These are phyloP conservation scores for Hypoxylon trugodes DNA, from an alignment of 495 filamentous ascomycete species.

Conservation along the genomic window DNA sequence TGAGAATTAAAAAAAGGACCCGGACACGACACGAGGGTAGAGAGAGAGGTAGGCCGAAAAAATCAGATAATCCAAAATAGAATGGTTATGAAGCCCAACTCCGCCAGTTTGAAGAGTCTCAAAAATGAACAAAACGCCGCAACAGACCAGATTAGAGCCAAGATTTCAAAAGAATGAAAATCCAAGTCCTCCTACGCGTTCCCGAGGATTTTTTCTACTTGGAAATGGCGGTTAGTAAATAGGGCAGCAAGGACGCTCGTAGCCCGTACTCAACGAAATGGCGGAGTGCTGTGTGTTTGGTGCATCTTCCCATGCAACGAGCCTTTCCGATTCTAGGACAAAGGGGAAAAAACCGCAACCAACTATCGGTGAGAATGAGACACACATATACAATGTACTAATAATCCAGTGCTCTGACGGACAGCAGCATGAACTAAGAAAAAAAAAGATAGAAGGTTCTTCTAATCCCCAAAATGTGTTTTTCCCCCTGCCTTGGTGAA, in stretches of 20 bases:
- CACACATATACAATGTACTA: slow-evolving; percentile 46
- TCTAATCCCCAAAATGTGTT: slow-evolving; percentile 34
- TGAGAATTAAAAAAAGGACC: background rate
- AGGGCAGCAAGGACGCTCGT: slow-evolving; percentile 30
- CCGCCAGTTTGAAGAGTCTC: slow-evolving; percentile 38
- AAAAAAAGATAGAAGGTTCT: slow-evolving; percentile 24
- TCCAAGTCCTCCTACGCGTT: slow-evolving; percentile 24
- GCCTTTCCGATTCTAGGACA: slow-evolving; percentile 48
- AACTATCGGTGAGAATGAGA: slow-evolving; percentile 52
- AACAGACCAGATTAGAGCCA: slow-evolving; percentile 27
- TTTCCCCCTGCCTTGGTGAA: no score
- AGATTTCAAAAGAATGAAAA: slow-evolving; percentile 40
- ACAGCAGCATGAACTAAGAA: slow-evolving; percentile 40
- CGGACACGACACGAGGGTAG: background rate
- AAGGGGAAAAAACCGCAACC: slow-evolving; percentile 41
- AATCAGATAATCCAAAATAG: no score
- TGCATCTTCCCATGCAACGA: slow-evolving; percentile 44
- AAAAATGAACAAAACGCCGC: slow-evolving; percentile 35
- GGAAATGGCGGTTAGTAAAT: slow-evolving; percentile 38
- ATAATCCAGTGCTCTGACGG: slow-evolving; percentile 35
- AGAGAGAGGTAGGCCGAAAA: slow-evolving; percentile 12
- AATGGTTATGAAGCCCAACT: slow-evolving; percentile 30
- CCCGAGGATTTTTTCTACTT: slow-evolving; percentile 38
- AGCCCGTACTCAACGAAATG: slow-evolving; percentile 41
- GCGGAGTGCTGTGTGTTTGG: slow-evolving; percentile 45